Conservation (phyloP, 1,284 basidiomycete species). For the Puccinia coronata region DNA sequence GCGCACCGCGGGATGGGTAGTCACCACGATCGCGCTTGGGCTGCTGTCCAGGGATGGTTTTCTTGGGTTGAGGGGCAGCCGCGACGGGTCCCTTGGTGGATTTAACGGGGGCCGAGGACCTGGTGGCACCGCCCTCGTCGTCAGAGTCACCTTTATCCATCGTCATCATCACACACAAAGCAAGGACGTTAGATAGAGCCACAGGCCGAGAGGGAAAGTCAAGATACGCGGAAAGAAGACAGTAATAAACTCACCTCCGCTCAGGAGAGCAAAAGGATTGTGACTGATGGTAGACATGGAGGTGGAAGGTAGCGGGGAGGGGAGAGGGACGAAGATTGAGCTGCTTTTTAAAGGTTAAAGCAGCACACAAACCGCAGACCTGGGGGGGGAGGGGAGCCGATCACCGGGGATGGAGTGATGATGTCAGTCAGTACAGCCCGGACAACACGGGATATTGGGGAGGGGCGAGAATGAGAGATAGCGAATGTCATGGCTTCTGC, state of each 20-base stretch:
- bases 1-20: constrained; percentile 44
- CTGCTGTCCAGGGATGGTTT: constrained; percentile 35
- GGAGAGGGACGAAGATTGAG: constrained; percentile 30
- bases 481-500: too few relatives aligned
- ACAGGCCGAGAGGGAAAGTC: not conserved
- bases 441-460: not conserved
- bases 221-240: not conserved
- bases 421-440: not conserved
- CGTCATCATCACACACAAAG: too few relatives aligned
- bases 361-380: constrained; percentile 49
- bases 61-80: constrained; percentile 33
- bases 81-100: constrained; percentile 16
- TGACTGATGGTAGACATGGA: constrained; percentile 45
- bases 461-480: not conserved
- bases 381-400: not conserved
- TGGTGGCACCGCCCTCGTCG: constrained; percentile 35
- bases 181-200: too few relatives aligned
- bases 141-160: constrained; percentile 47
- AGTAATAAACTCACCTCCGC: constrained; percentile 44
- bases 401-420: not conserved
- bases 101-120: constrained; percentile 18
- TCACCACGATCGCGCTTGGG: constrained; percentile 43
- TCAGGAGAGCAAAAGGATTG: constrained; percentile 49
- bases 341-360: constrained; percentile 51
- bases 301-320: not conserved